Base-by-base conservation (phyloP, 1,139 yeast species). In the Yamadazyma friedrichii region DNA sequence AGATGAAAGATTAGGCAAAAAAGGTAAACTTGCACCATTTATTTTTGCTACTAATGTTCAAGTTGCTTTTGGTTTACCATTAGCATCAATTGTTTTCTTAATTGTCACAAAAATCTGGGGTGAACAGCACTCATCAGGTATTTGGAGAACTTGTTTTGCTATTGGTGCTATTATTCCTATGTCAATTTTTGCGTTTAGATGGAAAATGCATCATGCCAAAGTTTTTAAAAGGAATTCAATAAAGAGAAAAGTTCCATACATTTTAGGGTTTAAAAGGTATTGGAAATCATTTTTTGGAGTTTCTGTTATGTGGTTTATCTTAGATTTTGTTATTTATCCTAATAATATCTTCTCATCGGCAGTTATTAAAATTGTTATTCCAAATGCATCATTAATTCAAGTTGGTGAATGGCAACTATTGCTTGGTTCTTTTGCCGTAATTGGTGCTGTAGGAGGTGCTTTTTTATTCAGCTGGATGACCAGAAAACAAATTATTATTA, bases 61-160 rank as follows among this genome's bases (percentile, higher is more conserved):
- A 3, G 64, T 85, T 35, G 70, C 87, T 3, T 70, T 84, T 37
- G 93, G 94, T 43, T 88, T 88, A 6, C 93, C 93, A 13, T 81
- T 85, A 59, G 86, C 88, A n/a, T 59, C 81, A 40, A 68, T 73
- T 42, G 69, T 84, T 33, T 85, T 84, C 57, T 64, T 84, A 48
- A 82, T 85, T 53, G 88, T 84, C 12, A 71, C 77, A 61, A 67
- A 70, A 42, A 82, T 83, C 38, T 27, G 30, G 30, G 30, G 30
- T 2, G 76, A 84, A 28, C 76, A 54, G 3, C 43, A 46, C 6
- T 80, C 80, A 52, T 67, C 69, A 32, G 84, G 82, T 3, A 62
- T 82, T 28, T 84, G 91, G 89, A 78, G 93, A 67, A 77, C 83
- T 26, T 75, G 84, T 72, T 82, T 81, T 52, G 93, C 87, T 15